phyloP scores from a whole-genome alignment of 495 filamentous ascomycete species.

The Friedmanniomyces simplex region DNA sequence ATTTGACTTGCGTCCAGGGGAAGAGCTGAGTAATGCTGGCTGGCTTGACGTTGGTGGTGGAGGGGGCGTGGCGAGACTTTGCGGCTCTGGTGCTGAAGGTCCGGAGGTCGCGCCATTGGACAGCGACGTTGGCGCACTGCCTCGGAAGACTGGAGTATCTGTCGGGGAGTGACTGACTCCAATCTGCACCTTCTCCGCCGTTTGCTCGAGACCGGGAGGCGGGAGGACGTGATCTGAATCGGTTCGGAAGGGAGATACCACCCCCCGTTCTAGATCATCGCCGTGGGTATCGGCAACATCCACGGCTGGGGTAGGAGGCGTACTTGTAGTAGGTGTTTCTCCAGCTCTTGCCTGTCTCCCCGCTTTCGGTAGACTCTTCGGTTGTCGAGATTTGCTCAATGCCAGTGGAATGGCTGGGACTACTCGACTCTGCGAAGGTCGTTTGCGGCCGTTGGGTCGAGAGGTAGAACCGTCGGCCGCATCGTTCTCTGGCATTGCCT shows the following conservation, averaged over 20 bases:
- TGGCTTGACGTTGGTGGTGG: not conserved
- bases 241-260: no score
- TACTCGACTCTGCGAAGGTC: slow-evolving; percentile 6
- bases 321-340: not conserved
- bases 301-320: not conserved
- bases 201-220: no score
- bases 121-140: not conserved
- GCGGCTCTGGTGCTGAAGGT: not conserved
- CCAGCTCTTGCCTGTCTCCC: not conserved
- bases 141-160: slow-evolving; percentile 1
- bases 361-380: not conserved
- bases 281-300: no score
- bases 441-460: slow-evolving; percentile 4
- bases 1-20: not conserved
- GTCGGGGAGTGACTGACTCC: not conserved
- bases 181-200: not conserved
- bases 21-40: not conserved
- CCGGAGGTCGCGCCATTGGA: not conserved
- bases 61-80: not conserved
- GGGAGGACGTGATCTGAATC: no score
- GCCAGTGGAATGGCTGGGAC: slow-evolving; percentile 20
- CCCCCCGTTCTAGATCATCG: no score
- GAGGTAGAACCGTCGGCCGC: not conserved
- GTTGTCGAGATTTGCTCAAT: slow-evolving; percentile 9
- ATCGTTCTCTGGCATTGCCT: slow-evolving; percentile 13